phyloP scores from a whole-genome alignment of 2,329 filamentous ascomycete species.

The Onygena corvina region DNA sequence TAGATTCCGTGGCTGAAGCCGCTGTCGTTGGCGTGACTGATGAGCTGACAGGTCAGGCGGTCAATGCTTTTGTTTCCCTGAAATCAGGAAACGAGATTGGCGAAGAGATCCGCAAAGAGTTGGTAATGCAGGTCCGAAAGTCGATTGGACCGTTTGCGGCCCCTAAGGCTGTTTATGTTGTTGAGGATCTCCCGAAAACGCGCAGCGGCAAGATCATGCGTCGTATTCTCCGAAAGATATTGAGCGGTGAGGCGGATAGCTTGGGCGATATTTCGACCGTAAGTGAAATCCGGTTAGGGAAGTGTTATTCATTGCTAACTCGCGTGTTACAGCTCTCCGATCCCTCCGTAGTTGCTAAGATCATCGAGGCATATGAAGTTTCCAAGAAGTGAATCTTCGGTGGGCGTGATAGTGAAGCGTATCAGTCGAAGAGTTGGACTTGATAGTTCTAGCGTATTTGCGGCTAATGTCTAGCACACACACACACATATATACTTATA shows the following conservation, averaged over 20 bases:
- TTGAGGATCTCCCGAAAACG: slow-evolving; percentile 93
- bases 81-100: slow-evolving; percentile 55
- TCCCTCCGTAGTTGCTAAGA: slow-evolving; percentile 76
- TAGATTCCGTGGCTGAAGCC: slow-evolving; percentile 71
- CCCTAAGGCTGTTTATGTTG: slow-evolving; percentile 81
- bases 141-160: slow-evolving; percentile 96
- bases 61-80: slow-evolving; percentile 90
- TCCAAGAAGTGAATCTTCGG: slow-evolving; percentile 34
- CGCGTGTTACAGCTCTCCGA: slow-evolving; percentile 59
- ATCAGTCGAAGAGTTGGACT: too few species aligned
- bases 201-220: slow-evolving; percentile 98
- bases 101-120: slow-evolving; percentile 81
- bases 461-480: neutral
- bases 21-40: slow-evolving; percentile 89
- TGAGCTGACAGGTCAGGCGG: slow-evolving; percentile 90
- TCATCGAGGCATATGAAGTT: slow-evolving; percentile 65
- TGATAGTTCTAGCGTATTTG: too few species aligned
- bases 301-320: neutral
- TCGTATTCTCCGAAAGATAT: slow-evolving; percentile 88
- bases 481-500: neutral
- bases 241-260: slow-evolving; percentile 94
- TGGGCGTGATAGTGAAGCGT: too few species aligned
- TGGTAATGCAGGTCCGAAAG: slow-evolving; percentile 88
- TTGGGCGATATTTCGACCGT: slow-evolving; percentile 86
- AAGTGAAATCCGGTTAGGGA: slow-evolving; percentile 31